These are phyloP conservation scores for Trifolium fragiferum DNA, from an alignment of 306 rosid genomes.

Conservation along the genomic window DNA sequence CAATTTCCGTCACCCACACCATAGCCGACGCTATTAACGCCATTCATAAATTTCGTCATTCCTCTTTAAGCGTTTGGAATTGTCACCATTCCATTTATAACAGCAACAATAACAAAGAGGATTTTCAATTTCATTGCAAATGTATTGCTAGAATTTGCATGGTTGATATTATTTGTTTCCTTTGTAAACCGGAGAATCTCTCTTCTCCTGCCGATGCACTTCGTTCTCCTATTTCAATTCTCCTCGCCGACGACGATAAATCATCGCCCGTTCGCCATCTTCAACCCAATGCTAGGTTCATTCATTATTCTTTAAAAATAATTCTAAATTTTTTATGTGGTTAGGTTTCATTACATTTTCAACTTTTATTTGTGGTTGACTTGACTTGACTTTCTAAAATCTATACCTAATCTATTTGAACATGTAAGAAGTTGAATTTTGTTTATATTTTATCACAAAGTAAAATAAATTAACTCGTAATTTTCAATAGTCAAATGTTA, in stretches of 20 bases:
- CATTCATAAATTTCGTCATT: slow-evolving; percentile 50
- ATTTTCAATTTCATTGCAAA: slow-evolving; percentile 34
- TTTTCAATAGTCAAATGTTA: too few relatives aligned
- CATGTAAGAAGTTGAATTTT: too few relatives aligned
- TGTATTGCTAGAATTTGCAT: slow-evolving; percentile 75
- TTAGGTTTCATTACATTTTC: too few relatives aligned
- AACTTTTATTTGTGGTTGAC: too few relatives aligned
- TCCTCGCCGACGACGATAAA: slow-evolving; percentile 31
- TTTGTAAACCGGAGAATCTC: slow-evolving; percentile 55
- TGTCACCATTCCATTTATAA: slow-evolving; percentile 55
- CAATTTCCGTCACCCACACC: slow-evolving; percentile 59
- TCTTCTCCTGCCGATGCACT: slow-evolving; percentile 64
- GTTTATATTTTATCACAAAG: too few relatives aligned
- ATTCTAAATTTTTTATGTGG: too few relatives aligned
- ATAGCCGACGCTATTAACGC: slow-evolving; percentile 66
- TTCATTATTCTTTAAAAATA: background rate
- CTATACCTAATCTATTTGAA: too few relatives aligned
- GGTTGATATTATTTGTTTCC: slow-evolving; percentile 66
- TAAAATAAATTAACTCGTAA: too few relatives aligned
- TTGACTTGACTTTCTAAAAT: too few relatives aligned
- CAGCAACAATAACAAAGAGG: background rate
- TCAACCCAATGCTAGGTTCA: slow-evolving; percentile 68
- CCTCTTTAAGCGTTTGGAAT: slow-evolving; percentile 73
- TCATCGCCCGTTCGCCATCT: slow-evolving; percentile 61
- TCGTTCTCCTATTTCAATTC: slow-evolving; percentile 52